Percentiles rank a stretch among this genome's conserved stretches.
These are phyloP conservation scores for Trichoderma gamsii DNA, from an alignment of 495 filamentous ascomycete genomes.

Conservation along the genomic window DNA sequence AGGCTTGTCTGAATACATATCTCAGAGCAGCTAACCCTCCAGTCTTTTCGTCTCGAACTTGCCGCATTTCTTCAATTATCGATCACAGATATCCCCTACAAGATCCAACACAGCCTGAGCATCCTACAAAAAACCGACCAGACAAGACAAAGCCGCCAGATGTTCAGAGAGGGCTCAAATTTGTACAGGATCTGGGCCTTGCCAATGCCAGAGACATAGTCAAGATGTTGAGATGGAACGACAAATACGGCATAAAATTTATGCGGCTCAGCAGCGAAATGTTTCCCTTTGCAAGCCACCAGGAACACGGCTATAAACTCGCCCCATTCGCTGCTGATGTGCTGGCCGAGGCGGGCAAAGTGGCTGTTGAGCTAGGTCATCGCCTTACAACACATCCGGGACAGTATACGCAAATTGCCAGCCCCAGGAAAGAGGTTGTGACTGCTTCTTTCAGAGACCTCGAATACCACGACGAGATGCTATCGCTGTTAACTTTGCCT, in stretches of 20 bases:
- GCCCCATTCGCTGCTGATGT: constrained; percentile 78
- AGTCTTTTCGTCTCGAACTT: constrained; percentile 87
- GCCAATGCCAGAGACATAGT: constrained; percentile 76
- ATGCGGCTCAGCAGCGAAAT: constrained; percentile 89
- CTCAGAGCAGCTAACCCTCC: constrained; percentile 78
- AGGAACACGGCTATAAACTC: constrained; percentile 80
- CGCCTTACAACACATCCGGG: constrained; percentile 87
- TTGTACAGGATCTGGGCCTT: constrained; percentile 70
- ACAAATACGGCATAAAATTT: constrained; percentile 87
- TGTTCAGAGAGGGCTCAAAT: constrained; percentile 54
- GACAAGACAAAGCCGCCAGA: constrained; percentile 63
- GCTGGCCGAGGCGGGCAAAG: constrained; percentile 67
- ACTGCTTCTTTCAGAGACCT: constrained; percentile 72
- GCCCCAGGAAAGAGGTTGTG: constrained; percentile 68
- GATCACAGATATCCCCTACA: constrained; percentile 78
- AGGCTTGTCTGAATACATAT: constrained; percentile 92
- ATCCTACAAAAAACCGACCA: constrained; percentile 74
- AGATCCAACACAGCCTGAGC: constrained; percentile 68
- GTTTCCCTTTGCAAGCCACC: constrained; percentile 92
- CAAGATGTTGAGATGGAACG: constrained; percentile 90
- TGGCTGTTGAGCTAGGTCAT: constrained; percentile 77
- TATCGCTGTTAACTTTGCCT: constrained; percentile 70
- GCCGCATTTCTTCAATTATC: constrained; percentile 82
- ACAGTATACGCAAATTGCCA: constrained; percentile 86
- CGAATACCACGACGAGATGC: constrained; percentile 83